A percentile compares a stretch with the other conserved stretches of the same genome.
Conservation (phyloP, 371 early-diverging fungal species). For the Basidiobolus meristosporus region DNA sequence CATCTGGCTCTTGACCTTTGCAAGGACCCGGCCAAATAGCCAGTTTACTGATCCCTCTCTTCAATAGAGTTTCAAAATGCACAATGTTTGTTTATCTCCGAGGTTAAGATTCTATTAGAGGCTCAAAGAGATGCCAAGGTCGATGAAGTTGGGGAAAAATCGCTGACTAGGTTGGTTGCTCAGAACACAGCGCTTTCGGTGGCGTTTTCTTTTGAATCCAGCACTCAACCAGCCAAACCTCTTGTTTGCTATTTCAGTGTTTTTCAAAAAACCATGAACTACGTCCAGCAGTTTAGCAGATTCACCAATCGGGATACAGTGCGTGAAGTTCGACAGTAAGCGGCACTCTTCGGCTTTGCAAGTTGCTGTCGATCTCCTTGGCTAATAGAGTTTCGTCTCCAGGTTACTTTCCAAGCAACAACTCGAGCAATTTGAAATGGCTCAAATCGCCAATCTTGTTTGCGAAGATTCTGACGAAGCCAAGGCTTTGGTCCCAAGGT, state of each 20-base stretch:
- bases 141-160: slow-evolving; percentile 9
- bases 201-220: slow-evolving; percentile 2
- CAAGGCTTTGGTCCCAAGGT: slow-evolving; percentile 66
- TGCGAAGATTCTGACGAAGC: slow-evolving; percentile 80
- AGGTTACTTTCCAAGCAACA: no score
- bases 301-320: slow-evolving; percentile 72
- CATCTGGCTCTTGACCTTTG: no score
- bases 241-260: slow-evolving; percentile 19
- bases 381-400: neutral
- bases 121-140: slow-evolving; percentile 29
- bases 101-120: slow-evolving; percentile 62
- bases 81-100: slow-evolving; percentile 72
- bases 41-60: no score
- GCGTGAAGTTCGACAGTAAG: slow-evolving; percentile 63
- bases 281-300: slow-evolving; percentile 59
- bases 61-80: slow-evolving; percentile 51
- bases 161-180: neutral
- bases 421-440: slow-evolving; percentile 61
- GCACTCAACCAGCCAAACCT: neutral
- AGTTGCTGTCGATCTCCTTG: slow-evolving; percentile 1
- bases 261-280: slow-evolving; percentile 56
- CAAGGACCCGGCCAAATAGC: no score
- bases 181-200: slow-evolving; percentile 6
- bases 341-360: neutral
- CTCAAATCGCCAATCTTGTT: slow-evolving; percentile 75